Conservation (phyloP, 805 yeast species). For the Priceomyces fermenticarens region DNA sequence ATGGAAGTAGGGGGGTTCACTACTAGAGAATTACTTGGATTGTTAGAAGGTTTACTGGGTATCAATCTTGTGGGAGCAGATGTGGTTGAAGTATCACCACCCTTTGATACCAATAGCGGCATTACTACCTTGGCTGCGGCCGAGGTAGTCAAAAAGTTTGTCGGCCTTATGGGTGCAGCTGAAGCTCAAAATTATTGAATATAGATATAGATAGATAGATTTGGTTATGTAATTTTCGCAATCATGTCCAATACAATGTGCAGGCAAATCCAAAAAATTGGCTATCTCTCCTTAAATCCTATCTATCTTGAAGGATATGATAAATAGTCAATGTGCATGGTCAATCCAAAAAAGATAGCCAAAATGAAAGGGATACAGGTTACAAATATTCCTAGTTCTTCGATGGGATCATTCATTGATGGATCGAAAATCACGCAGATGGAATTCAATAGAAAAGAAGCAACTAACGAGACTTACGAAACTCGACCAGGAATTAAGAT, state of each 20-base stretch:
- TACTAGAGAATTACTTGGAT: slow-evolving; percentile 50
- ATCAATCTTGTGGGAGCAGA: slow-evolving; percentile 71
- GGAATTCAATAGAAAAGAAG: neutral
- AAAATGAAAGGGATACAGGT: neutral
- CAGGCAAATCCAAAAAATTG: neutral
- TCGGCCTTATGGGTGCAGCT: slow-evolving; percentile 36
- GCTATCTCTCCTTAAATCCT: neutral
- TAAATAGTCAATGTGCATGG: slow-evolving; percentile 3
- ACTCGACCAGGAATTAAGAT: slow-evolving; percentile 1
- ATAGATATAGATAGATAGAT: too few species aligned
- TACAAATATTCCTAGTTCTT: neutral
- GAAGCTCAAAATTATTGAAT: neutral
- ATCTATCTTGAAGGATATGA: neutral
- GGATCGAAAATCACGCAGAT: neutral
- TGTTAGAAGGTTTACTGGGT: slow-evolving; percentile 59
- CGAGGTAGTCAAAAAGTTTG: slow-evolving; percentile 52
- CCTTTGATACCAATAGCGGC: slow-evolving; percentile 59
- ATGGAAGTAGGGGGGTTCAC: slow-evolving; percentile 67
- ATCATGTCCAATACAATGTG: too few species aligned
- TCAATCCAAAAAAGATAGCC: neutral
- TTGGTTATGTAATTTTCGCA: too few species aligned
- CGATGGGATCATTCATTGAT: neutral
- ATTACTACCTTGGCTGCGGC: slow-evolving; percentile 65
- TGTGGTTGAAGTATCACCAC: slow-evolving; percentile 71
- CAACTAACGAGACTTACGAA: neutral